These are phyloP conservation scores for Vanrija sp. DNA, from an alignment of 1,284 basidiomycete species.

Conservation along the genomic window DNA sequence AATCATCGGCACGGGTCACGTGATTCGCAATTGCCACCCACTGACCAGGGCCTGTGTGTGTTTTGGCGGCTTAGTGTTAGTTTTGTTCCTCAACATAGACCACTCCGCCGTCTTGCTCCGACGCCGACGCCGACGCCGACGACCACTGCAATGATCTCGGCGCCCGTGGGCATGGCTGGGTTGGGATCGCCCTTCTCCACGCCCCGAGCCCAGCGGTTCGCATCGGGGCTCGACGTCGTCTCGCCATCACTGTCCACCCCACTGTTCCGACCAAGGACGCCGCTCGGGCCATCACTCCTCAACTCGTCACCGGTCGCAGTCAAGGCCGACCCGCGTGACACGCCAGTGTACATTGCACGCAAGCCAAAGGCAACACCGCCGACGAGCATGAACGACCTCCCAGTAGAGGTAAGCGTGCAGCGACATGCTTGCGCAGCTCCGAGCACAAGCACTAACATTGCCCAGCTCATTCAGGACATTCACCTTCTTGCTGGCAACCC, in stretches of 20 bases:
- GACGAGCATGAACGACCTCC: constrained; percentile 20
- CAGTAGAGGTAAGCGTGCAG: constrained; percentile 23
- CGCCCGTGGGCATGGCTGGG: no score
- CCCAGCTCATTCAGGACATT: constrained; percentile 67
- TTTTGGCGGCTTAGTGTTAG: no score
- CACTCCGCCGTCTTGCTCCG: no score
- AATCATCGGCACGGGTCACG: no score
- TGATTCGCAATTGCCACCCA: not conserved
- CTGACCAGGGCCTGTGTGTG: no score
- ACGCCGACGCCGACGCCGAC: no score
- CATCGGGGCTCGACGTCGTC: no score
- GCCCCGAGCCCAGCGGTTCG: no score
- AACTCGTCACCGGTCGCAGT: not conserved
- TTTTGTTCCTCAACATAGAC: no score
- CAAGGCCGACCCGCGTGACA: not conserved
- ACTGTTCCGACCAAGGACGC: not conserved
- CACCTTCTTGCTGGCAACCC: constrained; percentile 63
- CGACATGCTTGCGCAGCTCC: not conserved
- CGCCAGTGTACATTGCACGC: not conserved
- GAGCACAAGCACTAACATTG: not conserved
- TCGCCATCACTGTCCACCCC: no score
- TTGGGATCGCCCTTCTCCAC: no score
- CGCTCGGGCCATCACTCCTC: not conserved
- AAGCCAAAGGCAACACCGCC: not conserved
- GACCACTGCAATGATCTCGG: no score